phyloP scores from a whole-genome alignment of 2,329 filamentous ascomycete genomes.

The Colletotrichum sp. region DNA sequence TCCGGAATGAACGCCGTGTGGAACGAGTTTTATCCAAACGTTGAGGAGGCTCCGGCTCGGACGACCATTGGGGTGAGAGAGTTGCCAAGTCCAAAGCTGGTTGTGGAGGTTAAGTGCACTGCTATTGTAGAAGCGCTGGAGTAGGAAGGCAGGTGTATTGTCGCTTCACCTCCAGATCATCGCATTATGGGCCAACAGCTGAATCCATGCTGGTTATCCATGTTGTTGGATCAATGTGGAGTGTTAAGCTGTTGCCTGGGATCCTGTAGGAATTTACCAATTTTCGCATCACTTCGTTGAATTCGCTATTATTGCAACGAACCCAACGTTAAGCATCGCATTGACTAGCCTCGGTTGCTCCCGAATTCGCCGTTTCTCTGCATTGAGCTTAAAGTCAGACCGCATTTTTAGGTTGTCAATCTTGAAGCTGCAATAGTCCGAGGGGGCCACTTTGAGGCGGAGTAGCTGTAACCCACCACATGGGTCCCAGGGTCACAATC shows the following conservation, averaged over 20 bases:
- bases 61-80: background rate
- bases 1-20: background rate
- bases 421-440: background rate
- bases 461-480: background rate
- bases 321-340: background rate
- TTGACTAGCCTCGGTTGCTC: background rate
- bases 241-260: background rate
- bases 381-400: background rate
- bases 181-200: background rate
- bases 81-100: background rate
- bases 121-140: background rate
- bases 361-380: background rate
- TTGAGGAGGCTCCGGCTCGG: background rate
- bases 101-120: background rate
- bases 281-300: background rate
- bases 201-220: background rate
- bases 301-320: background rate
- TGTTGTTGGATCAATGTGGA: background rate
- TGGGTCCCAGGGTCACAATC: background rate
- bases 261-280: background rate
- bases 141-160: background rate
- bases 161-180: background rate
- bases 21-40: background rate
- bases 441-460: background rate
- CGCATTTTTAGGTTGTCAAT: background rate